These are phyloP conservation scores for Paramecium bursaria DNA, from an alignment of 73 alveolate genomes.

Conservation along the genomic window DNA sequence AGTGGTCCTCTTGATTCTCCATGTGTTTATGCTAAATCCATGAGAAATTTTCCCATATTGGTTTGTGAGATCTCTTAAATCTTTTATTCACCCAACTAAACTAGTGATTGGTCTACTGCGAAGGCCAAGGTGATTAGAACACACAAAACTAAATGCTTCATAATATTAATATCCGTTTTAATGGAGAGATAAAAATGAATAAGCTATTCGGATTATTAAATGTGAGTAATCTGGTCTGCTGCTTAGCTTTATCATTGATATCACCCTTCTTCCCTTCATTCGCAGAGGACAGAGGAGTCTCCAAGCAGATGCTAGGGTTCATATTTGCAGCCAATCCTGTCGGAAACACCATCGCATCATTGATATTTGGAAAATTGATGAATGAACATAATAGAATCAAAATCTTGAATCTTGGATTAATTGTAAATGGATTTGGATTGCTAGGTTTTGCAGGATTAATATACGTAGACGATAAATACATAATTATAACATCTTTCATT, in stretches of 20 bases:
- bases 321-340: slow-evolving; percentile 31
- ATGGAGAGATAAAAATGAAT: too few relatives aligned
- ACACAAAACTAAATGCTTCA: background rate
- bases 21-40: slow-evolving; percentile 56
- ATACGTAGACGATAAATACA: background rate
- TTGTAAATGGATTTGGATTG: background rate
- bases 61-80: slow-evolving; percentile 18
- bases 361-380: slow-evolving; percentile 23
- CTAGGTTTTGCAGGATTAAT: background rate
- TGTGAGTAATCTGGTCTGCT: background rate
- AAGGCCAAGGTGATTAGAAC: background rate
- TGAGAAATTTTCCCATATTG: slow-evolving; percentile 37
- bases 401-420: background rate
- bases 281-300: background rate
- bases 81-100: slow-evolving; percentile 18
- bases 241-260: background rate
- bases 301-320: slow-evolving; percentile 1
- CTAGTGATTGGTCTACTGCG: background rate
- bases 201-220: background rate
- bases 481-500: background rate
- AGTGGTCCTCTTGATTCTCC: slow-evolving; percentile 49
- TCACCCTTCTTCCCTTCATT: slow-evolving; percentile 10
- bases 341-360: slow-evolving; percentile 14
- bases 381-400: background rate
- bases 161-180: background rate